Evolutionary conservation across 192 early-diverging fungal species (phyloP), one percentile per base, ranked within the genome.

Genomic region (Rhizophagus clarus): DNA sequence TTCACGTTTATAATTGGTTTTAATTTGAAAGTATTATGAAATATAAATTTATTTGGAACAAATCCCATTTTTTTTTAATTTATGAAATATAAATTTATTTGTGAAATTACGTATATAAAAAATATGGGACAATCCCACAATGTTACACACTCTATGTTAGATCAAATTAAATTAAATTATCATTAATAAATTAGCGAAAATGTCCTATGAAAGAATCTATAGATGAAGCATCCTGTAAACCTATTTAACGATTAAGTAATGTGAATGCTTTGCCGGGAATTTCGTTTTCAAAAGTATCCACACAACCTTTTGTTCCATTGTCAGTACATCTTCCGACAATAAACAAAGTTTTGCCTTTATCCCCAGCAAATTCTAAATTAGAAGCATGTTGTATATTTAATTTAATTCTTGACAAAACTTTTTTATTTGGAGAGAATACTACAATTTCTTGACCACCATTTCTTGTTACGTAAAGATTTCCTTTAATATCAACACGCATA

Each of bases 381-480:
- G 84, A 49, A 4, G 86, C 81, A 62, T 32, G 40, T 61, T 63
- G 81, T 15, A 86, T 85, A 22, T 71, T 74, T 24, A 82, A 51
- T 22, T 29, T 26, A 67, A 90, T 87, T 31, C 80, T 82, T 20
- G 80, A 62, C 37, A 83, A 47, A 31, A 88, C 77, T 29, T 82
- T 31, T 9, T 88, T 86, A 1, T 75, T 51, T 0, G 89, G 84
- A 22, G 83, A 77, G 17, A 90, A 78, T 81, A 85, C 85, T 15
- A 83, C 85, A 3, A 90, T 82, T 74, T 88, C 81, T 45, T 89
- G 88, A 12, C 75, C 61, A 28, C 87, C 87, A 68, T 87, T 86
- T 49, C 88, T 84, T 22, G 87, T 83, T 24, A 90, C 89, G 47
- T 86, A 89, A 32, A 90, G 86, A 66, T 89, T 90, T 3, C 89